These are phyloP conservation scores for Brassica rapa DNA, from an alignment of 345 rosid genomes.

Conservation along the genomic window DNA sequence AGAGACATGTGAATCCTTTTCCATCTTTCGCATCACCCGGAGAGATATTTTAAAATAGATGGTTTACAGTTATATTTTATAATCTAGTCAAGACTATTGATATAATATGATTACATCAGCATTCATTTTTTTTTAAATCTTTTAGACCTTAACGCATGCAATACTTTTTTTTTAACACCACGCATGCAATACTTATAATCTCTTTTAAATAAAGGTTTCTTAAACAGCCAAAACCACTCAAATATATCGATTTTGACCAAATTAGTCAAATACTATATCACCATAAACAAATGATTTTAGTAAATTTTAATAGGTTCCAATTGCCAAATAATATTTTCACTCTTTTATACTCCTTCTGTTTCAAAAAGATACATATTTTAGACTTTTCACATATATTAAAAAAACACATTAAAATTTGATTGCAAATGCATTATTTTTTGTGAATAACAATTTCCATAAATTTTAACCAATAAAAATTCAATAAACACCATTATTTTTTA, in stretches of 20 bases:
- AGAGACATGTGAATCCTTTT: conserved; percentile 37
- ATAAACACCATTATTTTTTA: too few species aligned
- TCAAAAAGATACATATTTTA: too few species aligned
- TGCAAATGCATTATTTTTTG: too few species aligned
- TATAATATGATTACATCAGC: neutral
- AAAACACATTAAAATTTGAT: too few species aligned
- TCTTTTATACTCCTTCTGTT: neutral
- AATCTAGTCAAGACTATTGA: neutral
- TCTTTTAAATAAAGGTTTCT: neutral
- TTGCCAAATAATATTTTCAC: neutral
- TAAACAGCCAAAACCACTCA: neutral
- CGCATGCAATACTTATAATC: neutral
- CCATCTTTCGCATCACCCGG: conserved; percentile 28
- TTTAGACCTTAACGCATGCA: neutral
- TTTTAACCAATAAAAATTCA: too few species aligned
- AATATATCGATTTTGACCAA: neutral
- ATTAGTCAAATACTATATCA: neutral
- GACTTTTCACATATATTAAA: too few species aligned
- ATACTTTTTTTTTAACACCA: too few species aligned
- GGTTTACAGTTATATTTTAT: neutral
- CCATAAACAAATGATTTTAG: neutral
- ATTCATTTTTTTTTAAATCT: neutral
- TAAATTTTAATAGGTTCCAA: neutral
- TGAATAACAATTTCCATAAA: too few species aligned
- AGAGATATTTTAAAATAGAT: neutral